These are phyloP conservation scores for Helminthosporium solani DNA, from an alignment of 2,329 filamentous ascomycete species.

Conservation along the genomic window DNA sequence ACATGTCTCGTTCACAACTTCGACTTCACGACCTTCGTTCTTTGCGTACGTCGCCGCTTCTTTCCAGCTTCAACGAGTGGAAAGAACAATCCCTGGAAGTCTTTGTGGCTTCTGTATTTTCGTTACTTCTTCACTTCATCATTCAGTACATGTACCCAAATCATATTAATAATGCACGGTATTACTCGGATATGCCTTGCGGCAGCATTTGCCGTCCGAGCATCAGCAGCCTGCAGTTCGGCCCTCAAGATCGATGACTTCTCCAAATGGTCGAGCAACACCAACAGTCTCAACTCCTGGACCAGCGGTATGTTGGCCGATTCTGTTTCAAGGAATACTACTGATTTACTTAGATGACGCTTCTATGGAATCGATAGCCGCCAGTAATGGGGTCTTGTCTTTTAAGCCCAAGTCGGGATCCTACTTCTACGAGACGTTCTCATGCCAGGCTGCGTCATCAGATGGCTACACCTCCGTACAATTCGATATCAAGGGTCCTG, in stretches of 20 bases:
- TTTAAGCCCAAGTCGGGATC: constrained; percentile 52
- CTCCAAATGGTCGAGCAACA: constrained; percentile 39
- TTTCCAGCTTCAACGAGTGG: constrained; percentile 2
- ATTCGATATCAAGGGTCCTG: constrained; percentile 51
- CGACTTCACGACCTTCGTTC: constrained; percentile 7
- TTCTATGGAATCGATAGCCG: constrained; percentile 49
- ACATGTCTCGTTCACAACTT: not conserved
- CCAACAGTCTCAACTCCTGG: constrained; percentile 39
- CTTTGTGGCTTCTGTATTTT: constrained; percentile 41
- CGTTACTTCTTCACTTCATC: constrained; percentile 37
- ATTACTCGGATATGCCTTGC: constrained; percentile 34
- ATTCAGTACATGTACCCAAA: constrained; percentile 23
- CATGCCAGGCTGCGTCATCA: constrained; percentile 49
- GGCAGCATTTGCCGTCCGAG: constrained; percentile 31
- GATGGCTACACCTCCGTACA: constrained; percentile 52
- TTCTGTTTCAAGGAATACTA: too few relatives aligned
- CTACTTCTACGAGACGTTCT: constrained; percentile 58
- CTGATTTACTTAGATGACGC: constrained; percentile 49
- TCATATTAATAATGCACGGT: constrained; percentile 32
- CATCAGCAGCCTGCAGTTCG: constrained; percentile 37
- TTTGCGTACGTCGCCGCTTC: constrained; percentile 6
- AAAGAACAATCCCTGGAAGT: constrained; percentile 25
- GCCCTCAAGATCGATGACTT: constrained; percentile 43
- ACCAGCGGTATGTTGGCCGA: constrained; percentile 33
- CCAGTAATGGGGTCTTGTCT: constrained; percentile 47